Percentiles rank a stretch among this genome's conserved stretches.
Evolutionary conservation across 1,284 basidiomycete genomes (phyloP).

Genomic region (Jaminaea rosea): DNA sequence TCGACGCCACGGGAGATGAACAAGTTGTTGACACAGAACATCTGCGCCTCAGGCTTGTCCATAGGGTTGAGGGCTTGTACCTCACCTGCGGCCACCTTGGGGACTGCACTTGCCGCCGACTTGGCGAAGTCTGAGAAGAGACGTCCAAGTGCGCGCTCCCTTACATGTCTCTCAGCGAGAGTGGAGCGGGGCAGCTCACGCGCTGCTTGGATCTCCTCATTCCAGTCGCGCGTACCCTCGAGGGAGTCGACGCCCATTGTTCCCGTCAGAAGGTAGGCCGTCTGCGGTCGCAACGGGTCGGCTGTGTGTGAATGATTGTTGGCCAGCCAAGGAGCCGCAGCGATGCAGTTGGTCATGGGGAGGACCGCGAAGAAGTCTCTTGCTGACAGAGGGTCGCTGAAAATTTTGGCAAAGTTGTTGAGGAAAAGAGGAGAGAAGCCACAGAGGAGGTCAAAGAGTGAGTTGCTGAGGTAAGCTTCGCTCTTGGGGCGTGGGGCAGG

Average conservation of each 20-base stretch:
- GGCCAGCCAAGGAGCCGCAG: constrained; percentile 54
- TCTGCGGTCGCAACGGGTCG: constrained; percentile 54
- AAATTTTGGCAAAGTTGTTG: constrained; percentile 41
- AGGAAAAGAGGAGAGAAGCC: constrained; percentile 48
- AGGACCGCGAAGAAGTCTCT: constrained; percentile 48
- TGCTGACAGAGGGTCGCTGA: constrained; percentile 42
- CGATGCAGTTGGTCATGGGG: constrained; percentile 53
- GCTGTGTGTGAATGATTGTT: constrained; percentile 43
- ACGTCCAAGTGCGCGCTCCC: constrained; percentile 54
- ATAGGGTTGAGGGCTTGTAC: constrained; percentile 55
- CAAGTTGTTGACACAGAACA: constrained; percentile 56
- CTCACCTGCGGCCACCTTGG: constrained; percentile 52
- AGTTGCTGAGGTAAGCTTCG: constrained; percentile 47
- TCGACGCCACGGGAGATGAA: constrained; percentile 56
- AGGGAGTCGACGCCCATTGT: constrained; percentile 52
- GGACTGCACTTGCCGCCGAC: constrained; percentile 52
- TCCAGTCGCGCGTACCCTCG: constrained; percentile 56
- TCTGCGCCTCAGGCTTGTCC: constrained; percentile 53
- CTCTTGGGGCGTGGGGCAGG: constrained; percentile 27
- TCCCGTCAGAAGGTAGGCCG: constrained; percentile 55
- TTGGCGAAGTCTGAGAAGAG: constrained; percentile 54
- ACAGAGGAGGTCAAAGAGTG: constrained; percentile 53
- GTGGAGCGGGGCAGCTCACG: constrained; percentile 52
- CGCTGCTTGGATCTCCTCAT: constrained; percentile 56
- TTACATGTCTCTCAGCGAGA: constrained; percentile 53